phyloP scores from a whole-genome alignment of 2,329 filamentous ascomycete genomes.

The Aureobasidium sp. region DNA sequence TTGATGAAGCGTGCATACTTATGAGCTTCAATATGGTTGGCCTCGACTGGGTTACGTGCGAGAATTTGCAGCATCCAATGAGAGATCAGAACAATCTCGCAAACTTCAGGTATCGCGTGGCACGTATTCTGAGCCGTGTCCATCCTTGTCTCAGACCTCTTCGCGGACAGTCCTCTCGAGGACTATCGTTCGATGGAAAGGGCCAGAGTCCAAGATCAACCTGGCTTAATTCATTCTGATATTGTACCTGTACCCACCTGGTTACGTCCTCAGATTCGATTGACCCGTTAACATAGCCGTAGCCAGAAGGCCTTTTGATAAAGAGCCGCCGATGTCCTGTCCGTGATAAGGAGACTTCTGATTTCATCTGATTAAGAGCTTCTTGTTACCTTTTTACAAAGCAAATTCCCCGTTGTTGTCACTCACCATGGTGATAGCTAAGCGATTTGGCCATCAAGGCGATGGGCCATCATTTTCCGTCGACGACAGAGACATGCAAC shows the following conservation, averaged over 20 bases:
- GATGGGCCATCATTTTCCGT: not conserved
- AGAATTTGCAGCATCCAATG: not conserved
- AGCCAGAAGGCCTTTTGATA: no score
- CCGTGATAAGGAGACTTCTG: no score
- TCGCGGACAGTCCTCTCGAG: not conserved
- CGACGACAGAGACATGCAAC: constrained; percentile 22
- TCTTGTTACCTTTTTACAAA: no score
- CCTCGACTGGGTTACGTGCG: not conserved
- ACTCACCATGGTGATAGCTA: not conserved
- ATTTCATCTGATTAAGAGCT: no score
- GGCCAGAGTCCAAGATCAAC: not conserved
- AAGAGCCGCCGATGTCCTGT: no score
- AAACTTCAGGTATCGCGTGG: not conserved
- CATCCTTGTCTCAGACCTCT: not conserved
- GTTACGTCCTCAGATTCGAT: no score
- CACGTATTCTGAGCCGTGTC: not conserved
- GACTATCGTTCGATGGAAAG: not conserved
- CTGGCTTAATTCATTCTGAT: not conserved
- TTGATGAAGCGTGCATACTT: no score
- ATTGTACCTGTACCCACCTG: not conserved
- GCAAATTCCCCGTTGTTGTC: no score
- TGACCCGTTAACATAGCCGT: no score
- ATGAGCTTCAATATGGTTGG: no score
- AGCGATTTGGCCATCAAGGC: not conserved
- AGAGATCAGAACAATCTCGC: not conserved